Percentiles rank a stretch among this genome's conserved stretches.
Evolutionary conservation across 495 filamentous ascomycete genomes (phyloP).

Genomic region (Chaetomium tenue): DNA sequence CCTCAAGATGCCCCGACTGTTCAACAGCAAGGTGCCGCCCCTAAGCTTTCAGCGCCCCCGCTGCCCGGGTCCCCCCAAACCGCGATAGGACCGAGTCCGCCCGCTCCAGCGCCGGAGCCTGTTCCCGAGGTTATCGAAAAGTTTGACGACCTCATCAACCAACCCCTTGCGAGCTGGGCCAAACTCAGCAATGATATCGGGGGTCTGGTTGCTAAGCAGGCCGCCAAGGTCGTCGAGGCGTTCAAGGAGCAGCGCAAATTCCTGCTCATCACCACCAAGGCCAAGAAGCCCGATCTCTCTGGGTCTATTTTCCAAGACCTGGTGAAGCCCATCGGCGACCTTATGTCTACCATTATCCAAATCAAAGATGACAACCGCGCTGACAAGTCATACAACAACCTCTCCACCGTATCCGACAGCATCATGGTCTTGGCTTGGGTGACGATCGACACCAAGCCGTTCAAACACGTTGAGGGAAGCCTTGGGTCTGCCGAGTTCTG

Average conservation of each 20-base stretch:
- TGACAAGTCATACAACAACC: constrained; percentile 68
- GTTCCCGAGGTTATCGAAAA: constrained; percentile 77
- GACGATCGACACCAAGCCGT: constrained; percentile 71
- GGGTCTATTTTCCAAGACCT: constrained; percentile 63
- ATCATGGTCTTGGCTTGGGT: constrained; percentile 86
- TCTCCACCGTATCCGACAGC: constrained; percentile 84
- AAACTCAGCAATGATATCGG: constrained; percentile 74
- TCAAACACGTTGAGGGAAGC: constrained; percentile 74
- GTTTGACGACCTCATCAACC: constrained; percentile 76
- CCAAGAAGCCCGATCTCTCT: constrained; percentile 81
- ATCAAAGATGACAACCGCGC: constrained; percentile 75
- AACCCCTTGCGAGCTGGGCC: constrained; percentile 73
- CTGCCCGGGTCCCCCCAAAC: constrained; percentile 37
- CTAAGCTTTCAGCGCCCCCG: constrained; percentile 30
- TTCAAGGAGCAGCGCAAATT: constrained; percentile 86
- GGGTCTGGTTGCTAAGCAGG: constrained; percentile 73
- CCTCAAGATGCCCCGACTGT: constrained; percentile 46
- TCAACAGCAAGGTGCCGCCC: constrained; percentile 38
- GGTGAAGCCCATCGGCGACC: constrained; percentile 76
- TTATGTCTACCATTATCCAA: constrained; percentile 69
- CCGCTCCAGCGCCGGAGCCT: constrained; percentile 51
- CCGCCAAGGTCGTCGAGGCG: constrained; percentile 44
- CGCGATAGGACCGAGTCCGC: constrained; percentile 15
- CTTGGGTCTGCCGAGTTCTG: constrained; percentile 80
- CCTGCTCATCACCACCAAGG: constrained; percentile 81